phyloP scores from a whole-genome alignment of 192 early-diverging fungal genomes.

The Coemansia sp. region DNA sequence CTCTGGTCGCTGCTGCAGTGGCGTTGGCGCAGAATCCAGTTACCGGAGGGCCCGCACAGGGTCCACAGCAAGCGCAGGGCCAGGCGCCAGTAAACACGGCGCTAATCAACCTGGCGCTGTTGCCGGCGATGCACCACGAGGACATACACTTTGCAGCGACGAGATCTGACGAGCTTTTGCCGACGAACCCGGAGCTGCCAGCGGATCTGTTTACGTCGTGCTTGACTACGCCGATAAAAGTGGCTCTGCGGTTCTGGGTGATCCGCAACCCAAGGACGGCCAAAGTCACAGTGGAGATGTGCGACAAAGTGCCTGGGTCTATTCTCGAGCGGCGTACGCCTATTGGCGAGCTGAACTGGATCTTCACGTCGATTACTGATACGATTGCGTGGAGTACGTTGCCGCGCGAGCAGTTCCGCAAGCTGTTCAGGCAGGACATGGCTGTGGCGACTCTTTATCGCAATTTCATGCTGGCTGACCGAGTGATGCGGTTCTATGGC shows the following conservation, averaged over 20 bases:
- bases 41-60: background rate
- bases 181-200: constrained; percentile 90
- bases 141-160: constrained; percentile 96
- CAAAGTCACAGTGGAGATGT: constrained; percentile 69
- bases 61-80: constrained; percentile 12
- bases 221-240: constrained; percentile 93
- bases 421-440: constrained; percentile 90
- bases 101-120: constrained; percentile 46
- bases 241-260: constrained; percentile 89
- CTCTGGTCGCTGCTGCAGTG: constrained; percentile 20
- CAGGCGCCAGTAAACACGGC: constrained; percentile 29
- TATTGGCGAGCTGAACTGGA: constrained; percentile 98
- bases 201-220: constrained; percentile 97
- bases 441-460: constrained; percentile 92
- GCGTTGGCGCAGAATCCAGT: constrained; percentile 12
- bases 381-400: constrained; percentile 97
- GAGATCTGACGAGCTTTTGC: constrained; percentile 77
- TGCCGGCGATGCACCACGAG: constrained; percentile 56
- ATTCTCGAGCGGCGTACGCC: constrained; percentile 90
- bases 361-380: constrained; percentile 97
- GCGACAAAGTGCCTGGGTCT: constrained; percentile 74
- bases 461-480: constrained; percentile 93
- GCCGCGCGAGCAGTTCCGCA: constrained; percentile 84
- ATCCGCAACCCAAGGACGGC: constrained; percentile 74
- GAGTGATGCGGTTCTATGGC: constrained; percentile 92